Percentiles rank a stretch among this genome's conserved stretches.
Conservation (phyloP, 495 filamentous ascomycete genomes). For the Articulospora tetracladia region DNA sequence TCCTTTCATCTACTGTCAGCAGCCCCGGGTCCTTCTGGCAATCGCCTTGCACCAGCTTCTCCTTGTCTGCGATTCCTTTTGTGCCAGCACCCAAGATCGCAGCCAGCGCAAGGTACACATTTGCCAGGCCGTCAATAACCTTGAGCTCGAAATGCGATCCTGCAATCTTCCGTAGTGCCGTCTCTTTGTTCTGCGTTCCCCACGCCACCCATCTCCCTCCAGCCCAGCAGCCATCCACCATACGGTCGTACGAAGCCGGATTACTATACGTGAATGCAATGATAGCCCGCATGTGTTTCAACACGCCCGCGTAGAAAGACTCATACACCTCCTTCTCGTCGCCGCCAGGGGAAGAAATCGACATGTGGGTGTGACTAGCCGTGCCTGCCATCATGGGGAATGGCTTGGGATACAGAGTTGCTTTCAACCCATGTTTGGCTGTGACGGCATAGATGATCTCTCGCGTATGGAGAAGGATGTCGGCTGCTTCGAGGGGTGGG, state of each 20-base stretch:
- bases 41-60: slow-evolving; percentile 46
- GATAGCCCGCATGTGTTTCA: slow-evolving; percentile 62
- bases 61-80: slow-evolving; percentile 47
- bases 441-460: slow-evolving; percentile 61
- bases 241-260: slow-evolving; percentile 55
- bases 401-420: slow-evolving; percentile 78
- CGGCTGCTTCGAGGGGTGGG: slow-evolving; percentile 63
- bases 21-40: slow-evolving; percentile 52
- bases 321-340: slow-evolving; percentile 31
- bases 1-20: slow-evolving; percentile 45
- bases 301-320: slow-evolving; percentile 63
- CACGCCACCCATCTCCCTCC: slow-evolving; percentile 71
- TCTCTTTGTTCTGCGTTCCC: slow-evolving; percentile 75
- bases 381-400: slow-evolving; percentile 55
- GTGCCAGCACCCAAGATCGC: slow-evolving; percentile 65
- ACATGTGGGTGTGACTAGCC: slow-evolving; percentile 66
- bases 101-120: slow-evolving; percentile 65
- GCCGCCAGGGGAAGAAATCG: slow-evolving; percentile 40
- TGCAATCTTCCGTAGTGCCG: slow-evolving; percentile 58
- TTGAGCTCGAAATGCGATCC: slow-evolving; percentile 68
- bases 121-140: slow-evolving; percentile 66
- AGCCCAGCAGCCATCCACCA: slow-evolving; percentile 67
- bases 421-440: slow-evolving; percentile 54
- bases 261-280: slow-evolving; percentile 61
- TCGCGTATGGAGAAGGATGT: slow-evolving; percentile 68